phyloP scores from a whole-genome alignment of 352 stramenopile species.

The Elongisporangium undulatum region DNA sequence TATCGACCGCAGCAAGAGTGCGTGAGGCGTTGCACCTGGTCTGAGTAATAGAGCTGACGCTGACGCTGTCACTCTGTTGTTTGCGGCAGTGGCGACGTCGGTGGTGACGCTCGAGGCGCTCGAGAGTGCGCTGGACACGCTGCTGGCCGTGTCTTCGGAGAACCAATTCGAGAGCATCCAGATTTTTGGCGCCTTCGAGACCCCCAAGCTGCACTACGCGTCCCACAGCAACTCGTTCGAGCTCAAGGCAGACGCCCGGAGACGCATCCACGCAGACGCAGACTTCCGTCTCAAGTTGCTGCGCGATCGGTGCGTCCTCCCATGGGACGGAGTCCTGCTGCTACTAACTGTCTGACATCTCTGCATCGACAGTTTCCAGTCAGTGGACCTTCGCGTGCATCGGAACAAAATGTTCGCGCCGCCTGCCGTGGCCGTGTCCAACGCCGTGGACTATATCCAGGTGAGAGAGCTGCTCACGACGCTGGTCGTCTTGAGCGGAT shows the following conservation, averaged over 20 bases:
- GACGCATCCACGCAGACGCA: slow-evolving; percentile 50
- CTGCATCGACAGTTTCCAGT: slow-evolving; percentile 35
- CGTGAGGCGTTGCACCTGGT: slow-evolving; percentile 4
- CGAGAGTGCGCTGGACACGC: slow-evolving; percentile 77
- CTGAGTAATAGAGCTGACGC: not conserved
- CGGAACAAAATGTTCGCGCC: slow-evolving; percentile 80
- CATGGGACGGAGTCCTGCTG: not conserved
- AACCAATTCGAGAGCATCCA: slow-evolving; percentile 84
- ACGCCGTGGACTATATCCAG: slow-evolving; percentile 69
- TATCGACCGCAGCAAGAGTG: slow-evolving; percentile 86
- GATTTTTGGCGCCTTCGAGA: slow-evolving; percentile 80
- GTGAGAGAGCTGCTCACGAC: slow-evolving; percentile 8
- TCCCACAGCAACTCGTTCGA: slow-evolving; percentile 68
- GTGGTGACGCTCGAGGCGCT: slow-evolving; percentile 80
- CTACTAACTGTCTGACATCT: not conserved
- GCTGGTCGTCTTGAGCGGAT: not conserved
- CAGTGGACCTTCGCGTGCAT: slow-evolving; percentile 70
- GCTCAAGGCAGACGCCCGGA: slow-evolving; percentile 48
- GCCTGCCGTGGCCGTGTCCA: slow-evolving; percentile 48
- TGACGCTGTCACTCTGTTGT: slow-evolving; percentile 4
- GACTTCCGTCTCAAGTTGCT: slow-evolving; percentile 62
- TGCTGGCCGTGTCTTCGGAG: slow-evolving; percentile 71
- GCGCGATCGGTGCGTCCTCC: slow-evolving; percentile 35
- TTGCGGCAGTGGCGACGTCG: slow-evolving; percentile 60
- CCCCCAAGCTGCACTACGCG: slow-evolving; percentile 56